Evolutionary conservation across 371 early-diverging fungal genomes (phyloP), one percentile per base, ranked within the genome.

Genomic region (Funneliformis caledonium): DNA sequence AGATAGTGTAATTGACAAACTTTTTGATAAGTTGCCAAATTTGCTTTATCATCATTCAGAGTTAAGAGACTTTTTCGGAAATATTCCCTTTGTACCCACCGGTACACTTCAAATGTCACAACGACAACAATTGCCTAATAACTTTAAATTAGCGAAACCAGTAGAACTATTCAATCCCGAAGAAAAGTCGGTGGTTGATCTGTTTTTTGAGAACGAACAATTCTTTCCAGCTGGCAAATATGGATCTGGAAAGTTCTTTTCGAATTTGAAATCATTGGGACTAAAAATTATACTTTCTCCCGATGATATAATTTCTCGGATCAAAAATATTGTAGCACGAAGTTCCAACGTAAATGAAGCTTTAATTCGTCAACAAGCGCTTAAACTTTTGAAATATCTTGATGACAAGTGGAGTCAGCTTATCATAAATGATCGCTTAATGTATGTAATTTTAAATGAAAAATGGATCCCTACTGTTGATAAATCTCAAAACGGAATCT

Each of bases 391-490:
- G 11, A 26, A 47, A 47, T 48, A 72, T 47, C 48, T 72, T 26
- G 72, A 72, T 72, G 31, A 48, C 4, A 48, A 19, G 10, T 72
- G 72, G 72, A 12, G 47, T 68, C 19, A 5, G 42, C 42, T 67
- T 16, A 19, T 1, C 1, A n/a, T n/a, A 10, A 72, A 72, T 22
- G 47, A 22, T 48, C 2, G 50, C 22, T 3, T 22, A 72, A 22
- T 48, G 4, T 31, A 22, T 47, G 9, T 22, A 9, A 72, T 26
- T n/a, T 22, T 72, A 42, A 14, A 14, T 8, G 10, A 19, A 11
- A n/a, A 72, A n/a, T 72, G 72, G 72, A 72, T 72, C 22, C 72
- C 72, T 12, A 72, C 72, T 2, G 47, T 72, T 45, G 26, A 72
- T n/a, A n/a, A n/a, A n/a, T 45, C 1, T n/a, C n/a, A n/a, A 43